Evolutionary conservation across 768 basidiomycete species (phyloP).

Genomic region (Symmetrospora coprosmae): DNA sequence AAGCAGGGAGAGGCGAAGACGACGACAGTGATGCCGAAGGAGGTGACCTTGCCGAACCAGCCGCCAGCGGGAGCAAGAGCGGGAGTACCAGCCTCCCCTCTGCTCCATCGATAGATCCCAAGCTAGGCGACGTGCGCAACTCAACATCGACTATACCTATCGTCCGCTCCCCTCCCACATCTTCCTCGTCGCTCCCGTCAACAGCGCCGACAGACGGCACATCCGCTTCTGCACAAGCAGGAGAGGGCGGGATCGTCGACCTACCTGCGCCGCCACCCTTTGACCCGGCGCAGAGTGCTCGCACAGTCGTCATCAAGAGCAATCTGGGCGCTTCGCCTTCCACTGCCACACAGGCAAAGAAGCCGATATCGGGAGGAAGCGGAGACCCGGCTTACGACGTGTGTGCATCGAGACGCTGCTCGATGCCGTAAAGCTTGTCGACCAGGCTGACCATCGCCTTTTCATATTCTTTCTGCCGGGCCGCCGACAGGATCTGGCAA

Average conservation of each 20-base stretch:
- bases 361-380: too few relatives aligned
- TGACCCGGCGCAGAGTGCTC: neutral
- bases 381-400: neutral
- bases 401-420: too few relatives aligned
- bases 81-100: neutral
- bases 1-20: neutral
- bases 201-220: too few relatives aligned
- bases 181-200: too few relatives aligned
- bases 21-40: neutral
- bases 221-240: too few relatives aligned
- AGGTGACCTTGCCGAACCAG: neutral
- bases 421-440: too few relatives aligned
- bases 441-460: too few relatives aligned
- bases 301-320: constrained; percentile 21
- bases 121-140: neutral
- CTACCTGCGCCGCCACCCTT: constrained; percentile 8
- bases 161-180: neutral
- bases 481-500: constrained; percentile 5
- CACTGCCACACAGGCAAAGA: neutral
- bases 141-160: constrained; percentile 3
- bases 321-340: neutral
- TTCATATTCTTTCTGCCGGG: neutral
- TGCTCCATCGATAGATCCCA: neutral
- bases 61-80: too few relatives aligned
- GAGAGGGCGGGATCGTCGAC: neutral